Percentiles rank a stretch among this genome's conserved stretches.
Conservation (phyloP, 179 eudicot species). For the Heliamphora pulchella region DNA sequence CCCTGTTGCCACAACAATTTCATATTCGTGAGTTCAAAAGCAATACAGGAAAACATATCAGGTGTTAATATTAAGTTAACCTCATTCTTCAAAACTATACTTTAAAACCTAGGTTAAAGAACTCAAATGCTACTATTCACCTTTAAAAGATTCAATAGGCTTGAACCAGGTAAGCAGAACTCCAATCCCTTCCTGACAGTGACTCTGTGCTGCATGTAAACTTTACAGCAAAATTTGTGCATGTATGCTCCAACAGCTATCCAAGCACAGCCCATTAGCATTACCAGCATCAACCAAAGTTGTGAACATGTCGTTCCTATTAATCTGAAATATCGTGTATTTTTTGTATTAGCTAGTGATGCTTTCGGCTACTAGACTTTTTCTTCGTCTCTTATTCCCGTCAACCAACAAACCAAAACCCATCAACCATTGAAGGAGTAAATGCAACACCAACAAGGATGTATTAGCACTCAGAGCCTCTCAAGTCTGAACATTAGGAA, state of each 20-base stretch:
- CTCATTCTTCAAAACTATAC: background rate
- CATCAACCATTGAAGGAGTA: background rate
- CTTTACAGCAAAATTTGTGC: background rate
- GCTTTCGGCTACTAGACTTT: no score
- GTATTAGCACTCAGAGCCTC: background rate
- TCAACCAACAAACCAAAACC: background rate
- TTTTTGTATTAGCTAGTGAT: no score
- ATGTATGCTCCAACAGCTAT: background rate
- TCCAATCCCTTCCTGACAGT: background rate
- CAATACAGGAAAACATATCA: background rate
- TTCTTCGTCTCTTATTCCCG: background rate
- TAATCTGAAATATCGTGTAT: background rate
- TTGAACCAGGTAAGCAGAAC: constrained; percentile 7
- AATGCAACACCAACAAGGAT: background rate
- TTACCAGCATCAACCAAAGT: constrained; percentile 11
- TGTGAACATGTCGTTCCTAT: background rate
- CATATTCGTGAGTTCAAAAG: background rate
- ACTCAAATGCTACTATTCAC: constrained; percentile 8
- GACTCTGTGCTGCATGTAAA: background rate
- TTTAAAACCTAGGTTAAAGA: background rate
- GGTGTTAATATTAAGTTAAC: background rate
- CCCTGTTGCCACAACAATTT: constrained; percentile 17
- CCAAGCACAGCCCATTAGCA: background rate
- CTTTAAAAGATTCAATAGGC: constrained; percentile 1
- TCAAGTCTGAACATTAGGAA: constrained; percentile 23